phyloP scores from a whole-genome alignment of 208 protist genomes.

The Trypanosomatidae sp. region DNA sequence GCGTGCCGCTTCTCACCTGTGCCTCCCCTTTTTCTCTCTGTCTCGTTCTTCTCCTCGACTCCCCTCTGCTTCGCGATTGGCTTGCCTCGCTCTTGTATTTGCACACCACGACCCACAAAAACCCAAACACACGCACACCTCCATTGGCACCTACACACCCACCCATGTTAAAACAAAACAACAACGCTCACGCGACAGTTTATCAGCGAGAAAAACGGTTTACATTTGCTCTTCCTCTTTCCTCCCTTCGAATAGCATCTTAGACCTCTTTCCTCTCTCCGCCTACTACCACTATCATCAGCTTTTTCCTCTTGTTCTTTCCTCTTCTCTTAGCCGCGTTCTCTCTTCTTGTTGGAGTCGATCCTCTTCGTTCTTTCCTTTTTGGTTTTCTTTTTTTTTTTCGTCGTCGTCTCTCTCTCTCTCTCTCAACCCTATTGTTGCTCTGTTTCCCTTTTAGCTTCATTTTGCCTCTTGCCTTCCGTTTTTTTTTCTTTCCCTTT shows the following conservation, averaged over 20 bases:
- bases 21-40: slow-evolving; percentile 1
- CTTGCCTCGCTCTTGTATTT: not conserved
- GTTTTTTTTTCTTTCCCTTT: not conserved
- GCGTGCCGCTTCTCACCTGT: not conserved
- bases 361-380: not conserved
- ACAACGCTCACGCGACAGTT: not conserved
- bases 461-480: not conserved
- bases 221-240: slow-evolving; percentile 5
- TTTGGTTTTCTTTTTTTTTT: not conserved
- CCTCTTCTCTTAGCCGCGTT: not conserved
- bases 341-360: no score
- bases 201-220: slow-evolving; percentile 2
- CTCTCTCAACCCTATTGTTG: not conserved
- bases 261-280: not conserved
- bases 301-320: slow-evolving; percentile 15
- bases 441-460: not conserved
- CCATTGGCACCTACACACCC: not conserved
- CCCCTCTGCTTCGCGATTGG: not conserved
- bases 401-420: not conserved
- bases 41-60: not conserved
- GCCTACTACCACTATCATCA: not conserved
- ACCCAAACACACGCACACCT: not conserved
- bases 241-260: slow-evolving; percentile 1
- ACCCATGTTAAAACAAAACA: no score
- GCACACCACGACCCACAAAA: not conserved